Conservation (phyloP, 2,329 filamentous ascomycete species). For the Hypoxylon sp. region DNA sequence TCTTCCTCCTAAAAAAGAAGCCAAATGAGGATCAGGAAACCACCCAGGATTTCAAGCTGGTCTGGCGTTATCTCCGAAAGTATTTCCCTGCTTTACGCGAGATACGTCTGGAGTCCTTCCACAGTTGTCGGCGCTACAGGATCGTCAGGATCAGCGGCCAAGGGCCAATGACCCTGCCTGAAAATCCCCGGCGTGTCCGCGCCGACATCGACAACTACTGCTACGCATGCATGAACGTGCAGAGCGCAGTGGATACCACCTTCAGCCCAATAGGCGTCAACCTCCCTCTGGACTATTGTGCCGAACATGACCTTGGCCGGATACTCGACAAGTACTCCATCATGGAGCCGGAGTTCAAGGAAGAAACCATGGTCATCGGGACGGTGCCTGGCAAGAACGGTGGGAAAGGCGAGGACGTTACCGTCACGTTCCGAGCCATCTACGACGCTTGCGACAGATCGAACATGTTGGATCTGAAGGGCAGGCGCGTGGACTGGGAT, state of each 20-base stretch:
- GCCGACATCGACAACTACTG: neutral
- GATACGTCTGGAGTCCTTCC: conserved; percentile 27
- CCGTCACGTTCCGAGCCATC: conserved; percentile 18
- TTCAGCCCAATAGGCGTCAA: neutral
- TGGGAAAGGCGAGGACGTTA: conserved; percentile 4
- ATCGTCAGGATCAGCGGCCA: neutral
- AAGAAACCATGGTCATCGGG: conserved; percentile 19
- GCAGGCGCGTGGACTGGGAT: neutral
- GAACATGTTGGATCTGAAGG: neutral
- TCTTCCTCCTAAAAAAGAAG: neutral
- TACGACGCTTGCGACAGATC: neutral
- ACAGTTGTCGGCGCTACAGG: conserved; percentile 20
- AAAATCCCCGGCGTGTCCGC: no score
- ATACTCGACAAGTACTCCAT: conserved; percentile 11
- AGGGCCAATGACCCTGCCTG: no score
- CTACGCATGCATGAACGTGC: conserved; percentile 23
- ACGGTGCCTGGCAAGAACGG: neutral
- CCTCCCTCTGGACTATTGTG: neutral
- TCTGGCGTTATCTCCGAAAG: conserved; percentile 33
- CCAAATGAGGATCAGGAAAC: conserved; percentile 1
- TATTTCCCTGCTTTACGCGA: conserved; percentile 36
- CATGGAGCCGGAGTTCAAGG: conserved; percentile 6
- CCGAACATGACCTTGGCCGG: neutral
- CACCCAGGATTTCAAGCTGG: conserved; percentile 27
- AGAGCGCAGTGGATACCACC: neutral